A percentile compares a stretch with the other conserved stretches of the same genome.
Evolutionary conservation across 352 stramenopile genomes (phyloP).

Genomic region (Aphanomyces stellatus): DNA sequence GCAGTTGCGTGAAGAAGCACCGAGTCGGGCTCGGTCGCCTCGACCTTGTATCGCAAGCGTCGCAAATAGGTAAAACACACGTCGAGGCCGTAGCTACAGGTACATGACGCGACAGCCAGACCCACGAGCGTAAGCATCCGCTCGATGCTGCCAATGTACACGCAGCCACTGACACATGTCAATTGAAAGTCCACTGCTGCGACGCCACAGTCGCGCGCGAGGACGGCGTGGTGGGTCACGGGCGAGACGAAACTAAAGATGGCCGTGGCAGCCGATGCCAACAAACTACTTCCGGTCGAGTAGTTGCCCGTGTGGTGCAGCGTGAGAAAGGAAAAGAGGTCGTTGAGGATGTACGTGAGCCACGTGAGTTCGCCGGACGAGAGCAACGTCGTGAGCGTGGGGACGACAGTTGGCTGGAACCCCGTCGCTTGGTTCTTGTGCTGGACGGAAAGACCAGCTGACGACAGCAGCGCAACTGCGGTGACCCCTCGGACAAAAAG

Average conservation of each 20-base stretch:
- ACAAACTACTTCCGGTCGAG: background rate
- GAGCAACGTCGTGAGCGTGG: background rate
- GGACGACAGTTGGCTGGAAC: background rate
- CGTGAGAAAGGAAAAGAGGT: background rate
- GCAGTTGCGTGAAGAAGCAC: background rate
- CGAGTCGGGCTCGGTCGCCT: background rate
- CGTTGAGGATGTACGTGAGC: background rate
- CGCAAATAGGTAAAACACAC: background rate
- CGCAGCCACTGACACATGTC: background rate
- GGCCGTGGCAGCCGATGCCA: background rate
- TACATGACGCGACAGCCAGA: background rate
- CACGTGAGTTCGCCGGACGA: background rate
- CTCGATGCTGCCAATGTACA: background rate
- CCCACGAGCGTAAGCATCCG: background rate
- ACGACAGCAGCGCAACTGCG: background rate
- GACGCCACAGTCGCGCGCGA: background rate
- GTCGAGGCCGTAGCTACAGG: no score
- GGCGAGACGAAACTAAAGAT: background rate
- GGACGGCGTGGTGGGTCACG: background rate
- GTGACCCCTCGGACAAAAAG: background rate
- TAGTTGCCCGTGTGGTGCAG: background rate
- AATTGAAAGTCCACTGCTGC: background rate
- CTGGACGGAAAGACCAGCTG: background rate
- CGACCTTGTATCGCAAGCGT: background rate
- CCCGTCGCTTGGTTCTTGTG: background rate